phyloP scores from a whole-genome alignment of 1,284 basidiomycete genomes.

The Apiotrichum domesticum region DNA sequence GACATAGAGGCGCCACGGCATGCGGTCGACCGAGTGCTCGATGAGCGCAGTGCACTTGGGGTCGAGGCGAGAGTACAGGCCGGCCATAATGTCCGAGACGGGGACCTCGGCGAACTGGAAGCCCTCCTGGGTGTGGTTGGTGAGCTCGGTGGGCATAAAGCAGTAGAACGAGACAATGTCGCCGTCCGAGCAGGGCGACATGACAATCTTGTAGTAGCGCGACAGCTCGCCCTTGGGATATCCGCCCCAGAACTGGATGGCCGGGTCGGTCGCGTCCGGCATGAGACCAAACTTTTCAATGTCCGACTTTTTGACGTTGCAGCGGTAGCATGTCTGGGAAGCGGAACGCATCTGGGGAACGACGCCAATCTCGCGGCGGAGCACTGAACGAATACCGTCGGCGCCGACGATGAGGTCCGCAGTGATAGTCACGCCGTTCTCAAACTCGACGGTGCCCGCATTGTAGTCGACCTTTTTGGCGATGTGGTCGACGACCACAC shows the following conservation, averaged over 20 bases:
- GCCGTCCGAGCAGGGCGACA: conserved; percentile 40
- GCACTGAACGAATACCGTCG: conserved; percentile 41
- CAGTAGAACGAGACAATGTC: conserved; percentile 46
- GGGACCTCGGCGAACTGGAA: conserved; percentile 42
- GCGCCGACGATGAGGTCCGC: conserved; percentile 45
- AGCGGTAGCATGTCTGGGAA: conserved; percentile 46
- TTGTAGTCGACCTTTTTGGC: conserved; percentile 36
- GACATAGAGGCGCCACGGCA: conserved; percentile 46
- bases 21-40: conserved; percentile 39
- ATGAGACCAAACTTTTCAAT: conserved; percentile 41
- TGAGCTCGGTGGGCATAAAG: conserved; percentile 41
- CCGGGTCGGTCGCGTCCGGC: conserved; percentile 37
- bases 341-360: conserved; percentile 38
- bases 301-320: conserved; percentile 39
- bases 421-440: conserved; percentile 32
- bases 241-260: conserved; percentile 48
- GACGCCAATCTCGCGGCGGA: conserved; percentile 31
- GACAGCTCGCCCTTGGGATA: conserved; percentile 28
- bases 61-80: conserved; percentile 38
- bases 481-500: conserved; percentile 39
- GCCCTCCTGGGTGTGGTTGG: conserved; percentile 46
- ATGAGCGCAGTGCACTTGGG: conserved; percentile 39
- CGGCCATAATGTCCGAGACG: conserved; percentile 39
- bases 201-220: conserved; percentile 47
- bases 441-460: conserved; percentile 34